Evolutionary conservation across 805 yeast genomes (phyloP).

Genomic region (Myxozyma neglecta): DNA sequence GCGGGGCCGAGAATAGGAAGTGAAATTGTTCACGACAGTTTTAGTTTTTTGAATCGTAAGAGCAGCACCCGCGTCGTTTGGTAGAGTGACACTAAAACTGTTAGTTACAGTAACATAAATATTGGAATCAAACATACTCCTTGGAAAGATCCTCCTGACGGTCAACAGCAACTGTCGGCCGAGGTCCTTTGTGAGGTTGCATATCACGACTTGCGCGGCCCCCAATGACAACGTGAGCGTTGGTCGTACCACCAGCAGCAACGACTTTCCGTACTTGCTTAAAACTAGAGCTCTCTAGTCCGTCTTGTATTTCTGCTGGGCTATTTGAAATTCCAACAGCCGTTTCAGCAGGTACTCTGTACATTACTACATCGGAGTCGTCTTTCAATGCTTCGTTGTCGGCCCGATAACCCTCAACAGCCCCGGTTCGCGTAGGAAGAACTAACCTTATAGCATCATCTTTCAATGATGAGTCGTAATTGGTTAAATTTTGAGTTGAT

Average conservation of each 20-base stretch:
- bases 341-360: constrained; percentile 12
- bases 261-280: constrained; percentile 1
- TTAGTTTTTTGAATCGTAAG: not conserved
- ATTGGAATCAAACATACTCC: not conserved
- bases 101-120: not conserved
- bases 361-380: constrained; percentile 1
- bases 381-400: not conserved
- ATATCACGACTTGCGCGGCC: constrained; percentile 22
- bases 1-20: not conserved
- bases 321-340: not conserved
- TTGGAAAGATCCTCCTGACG: not conserved
- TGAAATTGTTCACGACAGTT: not conserved
- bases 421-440: constrained; percentile 15
- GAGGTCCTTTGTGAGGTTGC: constrained; percentile 7
- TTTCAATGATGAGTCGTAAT: not conserved
- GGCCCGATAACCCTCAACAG: not conserved
- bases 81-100: not conserved
- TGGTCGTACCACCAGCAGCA: constrained; percentile 10
- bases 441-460: not conserved
- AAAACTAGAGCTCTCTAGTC: not conserved
- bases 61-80: not conserved
- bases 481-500: not conserved
- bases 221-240: constrained; percentile 13
- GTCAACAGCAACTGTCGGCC: constrained; percentile 7
- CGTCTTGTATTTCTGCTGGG: not conserved